These are phyloP conservation scores for Hirsutella minnesotensis DNA, from an alignment of 2,329 filamentous ascomycete species.

Conservation along the genomic window DNA sequence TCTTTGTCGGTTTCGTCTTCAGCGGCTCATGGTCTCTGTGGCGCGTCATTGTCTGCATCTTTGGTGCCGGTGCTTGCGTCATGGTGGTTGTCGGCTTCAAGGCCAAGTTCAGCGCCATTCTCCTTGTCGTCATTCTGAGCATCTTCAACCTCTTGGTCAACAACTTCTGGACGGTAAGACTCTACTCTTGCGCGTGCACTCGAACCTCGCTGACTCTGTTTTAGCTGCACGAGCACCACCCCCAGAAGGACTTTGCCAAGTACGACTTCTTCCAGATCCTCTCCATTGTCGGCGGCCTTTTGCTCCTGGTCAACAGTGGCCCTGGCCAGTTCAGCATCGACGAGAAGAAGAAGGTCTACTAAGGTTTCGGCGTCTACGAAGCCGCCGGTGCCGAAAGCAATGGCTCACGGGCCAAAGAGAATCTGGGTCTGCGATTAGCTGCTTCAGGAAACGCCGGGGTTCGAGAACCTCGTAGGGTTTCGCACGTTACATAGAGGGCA, in stretches of 20 bases:
- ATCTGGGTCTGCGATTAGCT: not conserved
- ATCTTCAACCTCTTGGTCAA: constrained; percentile 96
- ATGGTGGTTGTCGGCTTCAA: constrained; percentile 99
- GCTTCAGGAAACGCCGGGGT: not conserved
- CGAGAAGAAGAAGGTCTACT: constrained; percentile 99
- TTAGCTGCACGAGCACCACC: constrained; percentile 91
- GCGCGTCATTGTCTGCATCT: constrained; percentile 69
- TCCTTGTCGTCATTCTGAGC: constrained; percentile 89
- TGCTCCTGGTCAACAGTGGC: constrained; percentile 96
- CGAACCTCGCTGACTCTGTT: not conserved
- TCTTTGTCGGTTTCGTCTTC: constrained; percentile 95
- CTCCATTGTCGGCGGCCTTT: constrained; percentile 91
- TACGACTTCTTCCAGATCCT: constrained; percentile 99
- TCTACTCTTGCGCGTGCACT: not conserved
- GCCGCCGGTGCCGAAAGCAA: not conserved
- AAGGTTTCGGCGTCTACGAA: constrained; percentile 12
- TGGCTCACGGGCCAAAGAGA: not conserved
- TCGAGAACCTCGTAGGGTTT: not conserved
- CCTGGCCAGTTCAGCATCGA: constrained; percentile 96
- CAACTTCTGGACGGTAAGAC: constrained; percentile 97
- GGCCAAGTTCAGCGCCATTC: constrained; percentile 95
- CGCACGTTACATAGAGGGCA: not conserved
- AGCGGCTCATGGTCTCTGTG: constrained; percentile 86
- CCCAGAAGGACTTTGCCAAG: constrained; percentile 99
- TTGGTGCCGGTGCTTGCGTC: constrained; percentile 83